These are phyloP conservation scores for Trametes punicea DNA, from an alignment of 768 basidiomycete species.

Conservation along the genomic window DNA sequence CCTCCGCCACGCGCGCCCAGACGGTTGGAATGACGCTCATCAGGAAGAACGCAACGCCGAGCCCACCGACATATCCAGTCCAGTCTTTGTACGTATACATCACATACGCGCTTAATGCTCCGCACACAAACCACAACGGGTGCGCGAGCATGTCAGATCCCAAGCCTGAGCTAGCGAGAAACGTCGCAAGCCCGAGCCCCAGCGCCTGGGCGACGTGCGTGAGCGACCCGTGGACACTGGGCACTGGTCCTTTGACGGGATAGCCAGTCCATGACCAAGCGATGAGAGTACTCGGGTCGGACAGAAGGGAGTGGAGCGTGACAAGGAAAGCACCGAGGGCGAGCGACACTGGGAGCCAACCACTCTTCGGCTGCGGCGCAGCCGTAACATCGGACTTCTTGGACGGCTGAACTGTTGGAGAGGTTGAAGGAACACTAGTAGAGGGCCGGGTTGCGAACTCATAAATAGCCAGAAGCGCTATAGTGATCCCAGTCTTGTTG, in stretches of 20 bases:
- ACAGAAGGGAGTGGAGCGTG: conserved; percentile 66
- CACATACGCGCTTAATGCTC: conserved; percentile 47
- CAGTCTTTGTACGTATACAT: conserved; percentile 64
- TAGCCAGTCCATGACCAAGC: conserved; percentile 94
- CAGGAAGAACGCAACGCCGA: conserved; percentile 58
- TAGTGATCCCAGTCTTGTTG: conserved; percentile 60
- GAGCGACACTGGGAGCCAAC: conserved; percentile 44
- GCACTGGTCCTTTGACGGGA: conserved; percentile 66
- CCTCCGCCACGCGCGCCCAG: conserved; percentile 39
- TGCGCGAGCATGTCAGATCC: conserved; percentile 33
- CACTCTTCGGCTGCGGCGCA: background rate
- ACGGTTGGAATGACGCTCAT: conserved; percentile 60
- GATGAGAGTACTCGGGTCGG: conserved; percentile 74
- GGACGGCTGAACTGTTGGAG: background rate
- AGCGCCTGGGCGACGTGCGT: conserved; percentile 62
- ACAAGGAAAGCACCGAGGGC: conserved; percentile 70
- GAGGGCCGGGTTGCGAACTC: conserved; percentile 50
- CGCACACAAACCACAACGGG: conserved; percentile 53
- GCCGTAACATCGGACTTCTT: background rate
- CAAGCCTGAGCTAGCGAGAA: conserved; percentile 25
- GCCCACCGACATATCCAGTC: conserved; percentile 66
- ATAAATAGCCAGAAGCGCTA: conserved; percentile 55
- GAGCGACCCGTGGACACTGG: conserved; percentile 65
- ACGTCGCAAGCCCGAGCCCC: conserved; percentile 47
- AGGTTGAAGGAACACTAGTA: conserved; percentile 15